These are phyloP conservation scores for Collybia sordida DNA, from an alignment of 768 basidiomycete species.

Conservation along the genomic window DNA sequence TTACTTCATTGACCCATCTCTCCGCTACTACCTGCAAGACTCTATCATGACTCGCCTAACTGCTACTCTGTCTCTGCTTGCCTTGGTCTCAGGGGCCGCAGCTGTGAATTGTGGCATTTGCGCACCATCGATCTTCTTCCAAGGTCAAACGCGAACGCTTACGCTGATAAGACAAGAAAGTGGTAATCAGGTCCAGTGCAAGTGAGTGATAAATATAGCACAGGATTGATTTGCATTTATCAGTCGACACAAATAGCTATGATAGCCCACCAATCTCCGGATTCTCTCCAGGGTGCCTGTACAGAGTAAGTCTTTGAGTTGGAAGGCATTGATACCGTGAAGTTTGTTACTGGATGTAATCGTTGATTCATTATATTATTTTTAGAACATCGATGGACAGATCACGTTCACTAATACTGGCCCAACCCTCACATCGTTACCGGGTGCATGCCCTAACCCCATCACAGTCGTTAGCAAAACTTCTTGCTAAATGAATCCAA, in stretches of 20 bases:
- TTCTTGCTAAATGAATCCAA: neutral
- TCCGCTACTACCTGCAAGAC: too few species aligned
- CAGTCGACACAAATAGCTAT: neutral
- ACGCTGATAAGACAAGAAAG: neutral
- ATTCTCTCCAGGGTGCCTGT: slow-evolving; percentile 3
- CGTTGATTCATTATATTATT: neutral
- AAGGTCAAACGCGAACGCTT: slow-evolving; percentile 7
- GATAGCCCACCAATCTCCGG: slow-evolving; percentile 3
- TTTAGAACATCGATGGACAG: slow-evolving; percentile 6
- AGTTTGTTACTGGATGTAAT: neutral
- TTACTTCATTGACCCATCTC: too few species aligned
- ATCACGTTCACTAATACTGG: slow-evolving; percentile 13
- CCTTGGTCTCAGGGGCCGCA: neutral
- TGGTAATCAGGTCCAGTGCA: slow-evolving; percentile 6
- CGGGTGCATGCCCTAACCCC: slow-evolving; percentile 10
- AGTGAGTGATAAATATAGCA: slow-evolving; percentile 1
- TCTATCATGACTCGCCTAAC: too few species aligned
- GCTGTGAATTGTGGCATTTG: slow-evolving; percentile 7
- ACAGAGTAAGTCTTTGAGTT: neutral
- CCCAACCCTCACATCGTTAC: slow-evolving; percentile 4
- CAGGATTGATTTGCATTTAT: neutral
- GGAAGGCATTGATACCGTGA: too few species aligned
- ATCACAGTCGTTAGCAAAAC: slow-evolving; percentile 1
- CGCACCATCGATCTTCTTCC: slow-evolving; percentile 9
- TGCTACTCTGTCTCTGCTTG: too few species aligned